Conservation (phyloP, 768 basidiomycete genomes). For the Kwoniella dejecticola region DNA sequence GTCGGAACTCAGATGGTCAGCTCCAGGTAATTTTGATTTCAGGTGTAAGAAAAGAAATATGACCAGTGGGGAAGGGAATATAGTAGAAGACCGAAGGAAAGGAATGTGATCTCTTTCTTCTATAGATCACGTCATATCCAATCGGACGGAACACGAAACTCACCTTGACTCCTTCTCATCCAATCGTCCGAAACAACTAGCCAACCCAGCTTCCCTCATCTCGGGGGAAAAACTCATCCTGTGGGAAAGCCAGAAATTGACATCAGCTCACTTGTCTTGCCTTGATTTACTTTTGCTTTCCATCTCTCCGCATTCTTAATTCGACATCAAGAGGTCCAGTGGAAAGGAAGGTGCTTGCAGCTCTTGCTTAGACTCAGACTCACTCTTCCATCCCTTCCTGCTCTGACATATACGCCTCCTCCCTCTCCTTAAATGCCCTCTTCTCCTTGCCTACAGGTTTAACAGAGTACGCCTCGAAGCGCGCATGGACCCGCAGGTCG, state of each 20-base stretch:
- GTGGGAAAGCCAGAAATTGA: too few relatives aligned
- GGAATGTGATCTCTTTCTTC: too few relatives aligned
- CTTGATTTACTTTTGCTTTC: too few relatives aligned
- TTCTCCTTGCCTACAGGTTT: conserved; percentile 97
- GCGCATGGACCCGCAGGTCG: conserved; percentile 77
- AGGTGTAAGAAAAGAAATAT: background rate
- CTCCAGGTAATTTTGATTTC: background rate
- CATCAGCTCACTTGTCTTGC: too few relatives aligned
- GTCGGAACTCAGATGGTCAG: background rate
- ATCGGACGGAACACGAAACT: conserved; percentile 3
- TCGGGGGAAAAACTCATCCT: conserved; percentile 68
- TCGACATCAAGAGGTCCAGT: too few relatives aligned
- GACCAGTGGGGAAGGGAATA: too few relatives aligned
- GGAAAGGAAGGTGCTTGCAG: too few relatives aligned
- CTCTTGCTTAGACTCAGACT: conserved; percentile 21
- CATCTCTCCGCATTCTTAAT: too few relatives aligned
- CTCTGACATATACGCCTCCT: conserved; percentile 76
- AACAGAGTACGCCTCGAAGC: conserved; percentile 95
- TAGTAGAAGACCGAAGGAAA: too few relatives aligned
- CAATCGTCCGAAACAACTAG: conserved; percentile 83
- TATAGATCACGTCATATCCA: too few relatives aligned
- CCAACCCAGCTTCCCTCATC: conserved; percentile 69
- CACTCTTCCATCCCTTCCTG: conserved; percentile 59
- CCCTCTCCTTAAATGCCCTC: conserved; percentile 90
- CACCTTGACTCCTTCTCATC: conserved; percentile 61